Conservation (phyloP, 768 basidiomycete species). For the Pisolithus marmoratus region DNA sequence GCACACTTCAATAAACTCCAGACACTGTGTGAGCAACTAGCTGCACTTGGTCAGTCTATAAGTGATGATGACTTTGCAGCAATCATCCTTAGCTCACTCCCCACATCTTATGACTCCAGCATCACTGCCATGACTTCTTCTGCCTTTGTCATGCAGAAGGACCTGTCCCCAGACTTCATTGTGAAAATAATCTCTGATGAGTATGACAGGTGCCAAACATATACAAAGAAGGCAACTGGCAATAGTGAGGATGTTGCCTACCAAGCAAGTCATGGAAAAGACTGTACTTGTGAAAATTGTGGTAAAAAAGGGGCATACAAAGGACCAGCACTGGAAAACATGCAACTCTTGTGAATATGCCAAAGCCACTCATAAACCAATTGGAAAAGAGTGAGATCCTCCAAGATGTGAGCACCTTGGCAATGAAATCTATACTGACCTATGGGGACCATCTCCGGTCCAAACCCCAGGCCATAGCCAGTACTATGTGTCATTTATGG, state of each 20-base stretch:
- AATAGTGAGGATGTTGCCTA: not conserved
- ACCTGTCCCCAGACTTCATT: not conserved
- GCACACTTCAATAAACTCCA: slow-evolving; percentile 18
- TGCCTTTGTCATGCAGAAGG: slow-evolving; percentile 1
- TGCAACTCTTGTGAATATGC: slow-evolving; percentile 9
- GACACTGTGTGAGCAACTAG: slow-evolving; percentile 28
- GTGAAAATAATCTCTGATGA: not conserved
- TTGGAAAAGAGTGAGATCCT: slow-evolving; percentile 1
- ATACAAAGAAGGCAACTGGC: not conserved
- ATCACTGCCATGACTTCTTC: slow-evolving; percentile 24
- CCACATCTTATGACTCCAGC: slow-evolving; percentile 26
- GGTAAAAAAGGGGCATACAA: too few species aligned
- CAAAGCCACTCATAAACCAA: slow-evolving; percentile 5
- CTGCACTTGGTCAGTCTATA: slow-evolving; percentile 28
- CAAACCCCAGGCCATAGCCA: slow-evolving; percentile 13
- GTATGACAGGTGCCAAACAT: not conserved
- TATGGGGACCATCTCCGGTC: slow-evolving; percentile 41
- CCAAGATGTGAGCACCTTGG: not conserved
- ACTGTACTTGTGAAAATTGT: too few species aligned
- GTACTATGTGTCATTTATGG: slow-evolving; percentile 9
- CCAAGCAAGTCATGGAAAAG: too few species aligned
- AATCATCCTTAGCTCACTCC: slow-evolving; percentile 32
- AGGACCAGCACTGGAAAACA: not conserved
- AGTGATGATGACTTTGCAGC: slow-evolving; percentile 10
- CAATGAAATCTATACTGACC: slow-evolving; percentile 25